Evolutionary conservation across 306 rosid species (phyloP).

Genomic region (Lathyrus aphaca): DNA sequence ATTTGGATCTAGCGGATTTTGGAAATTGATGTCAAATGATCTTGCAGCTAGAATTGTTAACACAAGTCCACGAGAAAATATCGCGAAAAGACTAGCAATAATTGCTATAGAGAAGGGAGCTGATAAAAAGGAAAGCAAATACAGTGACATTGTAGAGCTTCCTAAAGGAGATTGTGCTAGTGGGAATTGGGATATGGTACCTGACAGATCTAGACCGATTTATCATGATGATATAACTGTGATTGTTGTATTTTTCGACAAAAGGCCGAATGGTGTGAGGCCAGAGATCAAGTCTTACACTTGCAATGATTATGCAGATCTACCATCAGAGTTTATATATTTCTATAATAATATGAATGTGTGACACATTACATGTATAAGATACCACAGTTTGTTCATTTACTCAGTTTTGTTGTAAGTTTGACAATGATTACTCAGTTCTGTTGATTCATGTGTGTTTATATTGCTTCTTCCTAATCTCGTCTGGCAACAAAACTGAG

Average conservation of each 20-base stretch:
- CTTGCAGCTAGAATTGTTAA: not conserved
- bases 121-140: not conserved
- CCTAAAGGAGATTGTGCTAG: not conserved
- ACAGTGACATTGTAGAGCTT: not conserved
- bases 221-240: constrained; percentile 18
- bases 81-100: not conserved
- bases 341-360: too few relatives aligned
- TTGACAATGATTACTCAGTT: not conserved
- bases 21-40: not conserved
- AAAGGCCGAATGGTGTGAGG: not conserved
- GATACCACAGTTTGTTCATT: not conserved
- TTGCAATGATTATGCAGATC: not conserved
- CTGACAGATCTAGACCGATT: not conserved
- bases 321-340: not conserved
- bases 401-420: not conserved
- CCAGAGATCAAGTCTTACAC: not conserved
- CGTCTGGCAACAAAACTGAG: too few relatives aligned
- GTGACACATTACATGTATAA: not conserved
- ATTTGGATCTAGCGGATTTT: constrained; percentile 10
- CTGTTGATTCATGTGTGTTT: too few relatives aligned
- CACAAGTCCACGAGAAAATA: not conserved
- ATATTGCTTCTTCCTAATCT: too few relatives aligned
- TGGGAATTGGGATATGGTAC: not conserved
- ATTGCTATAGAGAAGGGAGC: not conserved
- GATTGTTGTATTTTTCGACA: not conserved